Evolutionary conservation across 805 yeast species (phyloP).

Genomic region (Yarrowia sp.): DNA sequence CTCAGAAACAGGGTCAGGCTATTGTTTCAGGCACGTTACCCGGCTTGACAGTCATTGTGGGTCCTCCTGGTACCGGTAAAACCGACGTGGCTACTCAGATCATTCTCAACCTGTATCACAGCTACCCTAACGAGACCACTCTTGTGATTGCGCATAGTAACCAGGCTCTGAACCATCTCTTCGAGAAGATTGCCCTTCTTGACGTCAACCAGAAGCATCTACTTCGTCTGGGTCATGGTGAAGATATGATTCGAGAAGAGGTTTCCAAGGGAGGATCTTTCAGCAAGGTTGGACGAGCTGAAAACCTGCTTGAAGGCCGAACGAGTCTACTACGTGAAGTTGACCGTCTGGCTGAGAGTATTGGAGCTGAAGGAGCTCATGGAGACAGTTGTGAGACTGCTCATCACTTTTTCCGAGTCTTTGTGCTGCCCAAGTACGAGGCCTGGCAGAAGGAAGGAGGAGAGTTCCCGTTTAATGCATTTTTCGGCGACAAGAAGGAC

Average conservation of each 20-base stretch:
- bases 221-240: slow-evolving; percentile 35
- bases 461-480: slow-evolving; percentile 7
- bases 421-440: slow-evolving; percentile 30
- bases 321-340: slow-evolving; percentile 34
- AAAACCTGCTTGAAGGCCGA: slow-evolving; percentile 29
- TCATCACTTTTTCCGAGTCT: slow-evolving; percentile 36
- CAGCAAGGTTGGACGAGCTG: slow-evolving; percentile 27
- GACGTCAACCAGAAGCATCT: slow-evolving; percentile 35
- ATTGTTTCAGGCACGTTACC: slow-evolving; percentile 39
- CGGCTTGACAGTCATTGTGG: slow-evolving; percentile 63
- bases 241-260: slow-evolving; percentile 29
- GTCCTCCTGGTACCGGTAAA: slow-evolving; percentile 80
- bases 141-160: slow-evolving; percentile 38
- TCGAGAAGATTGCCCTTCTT: slow-evolving; percentile 32
- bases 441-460: slow-evolving; percentile 14
- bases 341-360: slow-evolving; percentile 37
- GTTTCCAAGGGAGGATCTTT: slow-evolving; percentile 16
- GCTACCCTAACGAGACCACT: slow-evolving; percentile 35
- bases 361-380: slow-evolving; percentile 41
- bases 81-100: slow-evolving; percentile 37
- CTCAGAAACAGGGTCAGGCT: slow-evolving; percentile 36
- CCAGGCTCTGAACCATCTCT: slow-evolving; percentile 34
- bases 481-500: background rate
- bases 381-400: slow-evolving; percentile 45
- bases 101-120: slow-evolving; percentile 32